Conservation (phyloP, 192 early-diverging fungal genomes). For the Pilaira anomala region DNA sequence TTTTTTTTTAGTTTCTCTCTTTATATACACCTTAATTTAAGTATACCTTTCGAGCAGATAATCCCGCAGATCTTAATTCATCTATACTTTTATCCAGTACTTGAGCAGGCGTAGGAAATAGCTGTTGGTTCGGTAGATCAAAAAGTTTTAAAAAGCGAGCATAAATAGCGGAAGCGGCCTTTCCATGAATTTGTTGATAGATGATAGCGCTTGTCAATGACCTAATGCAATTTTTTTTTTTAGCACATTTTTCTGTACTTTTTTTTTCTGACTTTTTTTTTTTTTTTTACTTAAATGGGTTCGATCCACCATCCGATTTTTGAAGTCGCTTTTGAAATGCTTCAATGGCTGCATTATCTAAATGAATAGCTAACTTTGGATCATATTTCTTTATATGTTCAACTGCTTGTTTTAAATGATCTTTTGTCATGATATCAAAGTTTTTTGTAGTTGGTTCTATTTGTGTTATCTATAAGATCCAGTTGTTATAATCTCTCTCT, state of each 20-base stretch:
- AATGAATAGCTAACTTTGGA: constrained; percentile 40
- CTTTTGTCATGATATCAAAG: neutral
- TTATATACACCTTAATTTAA: constrained; percentile 28
- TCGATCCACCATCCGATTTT: constrained; percentile 14
- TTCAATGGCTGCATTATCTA: constrained; percentile 32
- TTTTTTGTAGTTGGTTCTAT: neutral
- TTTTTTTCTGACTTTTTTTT: too few relatives aligned
- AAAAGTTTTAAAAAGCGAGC: constrained; percentile 53
- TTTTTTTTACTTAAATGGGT: constrained; percentile 29
- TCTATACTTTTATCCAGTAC: constrained; percentile 32
- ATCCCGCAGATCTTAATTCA: constrained; percentile 36
- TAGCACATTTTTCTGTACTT: too few relatives aligned
- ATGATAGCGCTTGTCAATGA: constrained; percentile 50
- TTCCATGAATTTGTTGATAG: constrained; percentile 71
- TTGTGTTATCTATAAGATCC: too few relatives aligned
- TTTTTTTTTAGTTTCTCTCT: constrained; percentile 27
- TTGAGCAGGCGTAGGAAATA: constrained; percentile 53
- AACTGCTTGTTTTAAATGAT: constrained; percentile 35
- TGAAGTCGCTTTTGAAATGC: constrained; percentile 37
- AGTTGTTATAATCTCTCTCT: neutral
- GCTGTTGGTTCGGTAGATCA: constrained; percentile 19
- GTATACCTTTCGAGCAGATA: constrained; percentile 48
- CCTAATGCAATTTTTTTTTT: constrained; percentile 9
- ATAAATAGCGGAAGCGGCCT: constrained; percentile 60
- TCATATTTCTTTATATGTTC: constrained; percentile 43